phyloP scores from a whole-genome alignment of 2,329 filamentous ascomycete species.

The Mollisiaceae sp. region DNA sequence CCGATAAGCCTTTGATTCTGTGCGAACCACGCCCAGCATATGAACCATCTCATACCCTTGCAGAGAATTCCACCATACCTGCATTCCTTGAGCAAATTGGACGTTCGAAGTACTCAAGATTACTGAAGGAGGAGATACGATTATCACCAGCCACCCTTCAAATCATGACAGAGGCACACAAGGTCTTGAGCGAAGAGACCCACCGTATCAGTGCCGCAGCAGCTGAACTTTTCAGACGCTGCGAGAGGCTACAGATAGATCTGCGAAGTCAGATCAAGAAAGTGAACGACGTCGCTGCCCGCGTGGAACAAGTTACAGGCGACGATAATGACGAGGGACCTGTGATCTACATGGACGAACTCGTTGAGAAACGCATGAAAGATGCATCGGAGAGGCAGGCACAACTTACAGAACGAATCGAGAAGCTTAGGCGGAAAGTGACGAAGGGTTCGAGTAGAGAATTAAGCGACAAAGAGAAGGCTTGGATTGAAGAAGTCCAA shows the following conservation, averaged over 20 bases:
- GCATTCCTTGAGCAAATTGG: conserved; percentile 60
- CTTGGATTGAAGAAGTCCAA: conserved; percentile 62
- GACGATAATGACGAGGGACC: conserved; percentile 60
- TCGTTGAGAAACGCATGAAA: conserved; percentile 63
- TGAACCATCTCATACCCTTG: conserved; percentile 65
- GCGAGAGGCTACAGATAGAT: conserved; percentile 70
- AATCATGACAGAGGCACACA: conserved; percentile 75
- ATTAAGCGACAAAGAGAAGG: conserved; percentile 66
- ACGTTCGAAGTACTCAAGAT: conserved; percentile 63
- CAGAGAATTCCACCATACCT: conserved; percentile 60
- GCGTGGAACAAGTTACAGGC: conserved; percentile 70
- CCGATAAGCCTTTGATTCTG: conserved; percentile 55
- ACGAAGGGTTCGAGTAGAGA: conserved; percentile 54
- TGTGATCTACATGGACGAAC: conserved; percentile 54
- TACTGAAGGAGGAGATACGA: conserved; percentile 70
- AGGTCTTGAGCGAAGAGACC: conserved; percentile 72
- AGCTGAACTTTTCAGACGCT: conserved; percentile 74
- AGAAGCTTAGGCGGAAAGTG: conserved; percentile 59
- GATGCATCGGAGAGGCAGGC: conserved; percentile 60
- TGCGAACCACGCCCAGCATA: conserved; percentile 71
- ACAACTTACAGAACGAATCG: conserved; percentile 62
- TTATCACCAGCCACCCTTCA: conserved; percentile 74
- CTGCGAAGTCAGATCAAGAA: conserved; percentile 70
- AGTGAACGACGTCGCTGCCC: conserved; percentile 67
- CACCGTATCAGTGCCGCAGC: conserved; percentile 71